Conservation (phyloP, 495 filamentous ascomycete species). For the Filosporella fistucella region DNA sequence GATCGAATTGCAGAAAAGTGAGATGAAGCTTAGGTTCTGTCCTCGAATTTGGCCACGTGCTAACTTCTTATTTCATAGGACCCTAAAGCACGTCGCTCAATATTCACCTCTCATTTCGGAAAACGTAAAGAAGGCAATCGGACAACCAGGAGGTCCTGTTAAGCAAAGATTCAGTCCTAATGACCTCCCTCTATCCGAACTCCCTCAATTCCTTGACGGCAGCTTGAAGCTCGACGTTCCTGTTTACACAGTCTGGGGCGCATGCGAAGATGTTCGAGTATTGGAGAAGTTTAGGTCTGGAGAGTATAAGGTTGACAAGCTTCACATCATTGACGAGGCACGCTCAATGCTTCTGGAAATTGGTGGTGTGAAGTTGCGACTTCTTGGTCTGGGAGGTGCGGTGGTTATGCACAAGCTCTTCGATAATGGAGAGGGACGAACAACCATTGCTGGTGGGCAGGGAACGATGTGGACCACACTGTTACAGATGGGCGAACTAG, state of each 20-base stretch:
- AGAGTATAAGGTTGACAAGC: constrained; percentile 96
- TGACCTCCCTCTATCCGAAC: constrained; percentile 90
- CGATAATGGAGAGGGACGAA: constrained; percentile 96
- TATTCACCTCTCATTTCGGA: constrained; percentile 94
- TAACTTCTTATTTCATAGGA: constrained; percentile 54
- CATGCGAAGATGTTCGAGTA: constrained; percentile 97
- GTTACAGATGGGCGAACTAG: constrained; percentile 96
- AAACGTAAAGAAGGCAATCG: constrained; percentile 78
- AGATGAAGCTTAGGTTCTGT: constrained; percentile 29
- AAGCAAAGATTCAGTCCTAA: constrained; percentile 75
- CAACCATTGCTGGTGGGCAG: constrained; percentile 96
- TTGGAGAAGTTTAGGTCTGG: constrained; percentile 96
- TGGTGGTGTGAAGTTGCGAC: constrained; percentile 91
- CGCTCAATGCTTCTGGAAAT: constrained; percentile 91
- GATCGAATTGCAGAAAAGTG: constrained; percentile 99
- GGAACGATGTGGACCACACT: constrained; percentile 99
- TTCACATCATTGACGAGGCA: constrained; percentile 97
- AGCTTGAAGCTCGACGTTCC: constrained; percentile 87
- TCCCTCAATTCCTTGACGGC: constrained; percentile 86
- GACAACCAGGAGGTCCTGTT: constrained; percentile 56
- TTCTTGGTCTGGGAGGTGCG: constrained; percentile 90
- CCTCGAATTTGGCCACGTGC: constrained; percentile 22
- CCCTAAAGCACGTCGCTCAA: constrained; percentile 94
- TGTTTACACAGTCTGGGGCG: constrained; percentile 98
- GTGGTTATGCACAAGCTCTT: constrained; percentile 99